Base-by-base conservation (phyloP, 768 basidiomycete genomes). In the Russula abietina region DNA sequence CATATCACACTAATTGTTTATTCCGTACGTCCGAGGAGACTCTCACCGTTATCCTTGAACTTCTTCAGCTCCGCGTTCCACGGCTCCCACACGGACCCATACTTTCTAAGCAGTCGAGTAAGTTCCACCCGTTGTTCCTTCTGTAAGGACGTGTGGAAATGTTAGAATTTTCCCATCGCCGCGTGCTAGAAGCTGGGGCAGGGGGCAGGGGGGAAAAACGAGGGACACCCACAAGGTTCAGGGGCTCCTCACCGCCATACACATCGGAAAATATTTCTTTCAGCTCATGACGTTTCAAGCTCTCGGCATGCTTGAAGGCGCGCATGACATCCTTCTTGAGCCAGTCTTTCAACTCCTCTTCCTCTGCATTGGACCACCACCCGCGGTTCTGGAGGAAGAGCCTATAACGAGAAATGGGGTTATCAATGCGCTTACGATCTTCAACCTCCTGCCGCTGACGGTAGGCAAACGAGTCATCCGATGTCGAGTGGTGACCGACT, bases 391-490 rank as follows among this genome's bases (percentile, higher is more conserved):
- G 90, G 77, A 97, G 81, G 76, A 85, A 97, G 22, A 87, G 72
- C n/a, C 91, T 82, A 73, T 95, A 91, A 33, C 93, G 86, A 28
- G 81, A 80, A 61, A 93, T 84, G 2, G 93, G 93, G 71, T 95
- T 94, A 65, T 96, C 91, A 60, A 97, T 85, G 36, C 90, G 86
- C 75, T 92, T 94, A 70, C 89, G 83, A 68, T 94, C 88, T 74
- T 96, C 91, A 33, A 97, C 95, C 70, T 96, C 95, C 60, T 91
- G 83, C 22, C 90, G 83, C 1, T 90, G 81, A 45, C 94, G 85
- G 73, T 98, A 98, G 24, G 93, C 94, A 69, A 91, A 95, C 5
- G 93, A 95, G 73, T 98, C 94, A 69, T 98, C 95, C 11, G 94
- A 96, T 0, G 91, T 95, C 19, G 91, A 93, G 71, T 95, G 93